Evolutionary conservation across 345 rosid species (phyloP), one percentile per base, ranked within the genome.

Genomic region (Ricinus communis): DNA sequence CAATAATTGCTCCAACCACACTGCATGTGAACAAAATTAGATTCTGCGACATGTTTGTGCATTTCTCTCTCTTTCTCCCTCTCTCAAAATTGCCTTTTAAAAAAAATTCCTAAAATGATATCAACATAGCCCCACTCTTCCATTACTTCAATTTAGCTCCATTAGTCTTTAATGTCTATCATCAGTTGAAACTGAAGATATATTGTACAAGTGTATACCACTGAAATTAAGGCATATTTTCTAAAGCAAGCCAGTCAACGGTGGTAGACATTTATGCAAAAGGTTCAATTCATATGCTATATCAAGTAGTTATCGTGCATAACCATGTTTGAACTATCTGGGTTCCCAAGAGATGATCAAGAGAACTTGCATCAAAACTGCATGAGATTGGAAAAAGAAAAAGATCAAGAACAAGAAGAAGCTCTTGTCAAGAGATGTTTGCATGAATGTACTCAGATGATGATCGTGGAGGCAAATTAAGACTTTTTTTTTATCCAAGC

Each of bases 1-100:
- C 47, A 70, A 56, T 70, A 59, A 76, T 76, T 73, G 69, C 36
- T 31, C 55, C 66, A 56, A 58, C 77, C 46, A 78, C 65, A 54
- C 46, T 15, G 58, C 38, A 56, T 28, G 53, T n/a, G 22, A 72
- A 52, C 65, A 68, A 61, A 70, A 60, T 30, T 57, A 57, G 66
- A 62, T 59, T 46, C 59, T 50, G 59, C 19, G 5, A 24, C 8
- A 50, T 10, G 41, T 47, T 51, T 27, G 41, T 49, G 40, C 51
- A 12, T 24, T 41, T n/a, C 22, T 16, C 52, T 46, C 53, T 41
- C n/a, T 43, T 16, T 31, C 22, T 36, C 27, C 8, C n/a, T 62
- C 58, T 18, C 46, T 30, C 66, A 43, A 10, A 27, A 18, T 47
- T 55, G 14, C 59, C 11, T 33, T 38, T 43, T 30, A 49, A 30